Base-by-base conservation (phyloP, 257 asterid genomes). In the Anisodus tanguticus region DNA sequence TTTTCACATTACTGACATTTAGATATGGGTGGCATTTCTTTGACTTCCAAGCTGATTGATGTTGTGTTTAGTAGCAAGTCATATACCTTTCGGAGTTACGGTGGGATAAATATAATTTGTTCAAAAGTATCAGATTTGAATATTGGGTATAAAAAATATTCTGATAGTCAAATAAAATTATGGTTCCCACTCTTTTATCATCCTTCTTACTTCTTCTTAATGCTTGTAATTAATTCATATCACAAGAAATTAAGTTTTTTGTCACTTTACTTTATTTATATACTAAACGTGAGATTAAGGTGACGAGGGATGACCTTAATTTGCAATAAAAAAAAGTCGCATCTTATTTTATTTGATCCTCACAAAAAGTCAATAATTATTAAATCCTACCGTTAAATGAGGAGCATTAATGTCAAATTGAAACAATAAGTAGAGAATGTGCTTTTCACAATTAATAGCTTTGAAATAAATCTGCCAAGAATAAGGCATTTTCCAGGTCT, bases 1-100 rank as follows among this genome's bases (percentile, higher is more conserved):
- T 22, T 67, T 74, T 59, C 77, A 76, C 84, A 43, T 71, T 11
- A 71, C 57, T 45, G 37, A 71, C 57, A 9, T 17, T 43, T 43
- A 43, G 57, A 9, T 43, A 37, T 22, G 26, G 26, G 26, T 22
- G 5, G 11, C 31, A 17, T 43, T 4, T 71, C 17, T 2, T 43
- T 45, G 79, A 71, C 79, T 71, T 71, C 54, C 57, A 17, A 71
- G 37, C 13, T 22, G 2, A 62, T 62, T 19, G 2, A 62, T 62
- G 69, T 3, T 19, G 69, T 19, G 69, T 62, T 9, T 62, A 22
- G 6, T 62, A 19, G 15, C 22, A 62, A 19, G 39, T 62, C 35
- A 62, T 62, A 9, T 3, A 31, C 16, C 41, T 1, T 13, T 6
- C 2, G 35, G 35, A 31, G 26, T 22, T 22, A 22, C 26, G 26